Percentiles rank a stretch among this genome's conserved stretches.
These are phyloP conservation scores for Cryptococcus deneoformans DNA, from an alignment of 1,284 basidiomycete species.

Conservation along the genomic window DNA sequence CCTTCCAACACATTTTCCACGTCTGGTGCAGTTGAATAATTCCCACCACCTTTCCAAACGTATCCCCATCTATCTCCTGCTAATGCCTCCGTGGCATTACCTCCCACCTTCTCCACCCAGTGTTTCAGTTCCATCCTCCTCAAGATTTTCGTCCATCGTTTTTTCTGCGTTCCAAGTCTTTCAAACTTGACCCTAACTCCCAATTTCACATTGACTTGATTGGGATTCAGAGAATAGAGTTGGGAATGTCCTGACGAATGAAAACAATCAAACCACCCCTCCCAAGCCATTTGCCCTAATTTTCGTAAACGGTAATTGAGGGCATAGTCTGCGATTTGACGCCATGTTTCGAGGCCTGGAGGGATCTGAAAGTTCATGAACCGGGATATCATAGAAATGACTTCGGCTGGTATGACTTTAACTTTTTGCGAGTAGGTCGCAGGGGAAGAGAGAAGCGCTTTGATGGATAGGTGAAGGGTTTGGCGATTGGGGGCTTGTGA, in stretches of 20 bases:
- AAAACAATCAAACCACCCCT: slow-evolving; percentile 10
- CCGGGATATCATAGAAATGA: not conserved
- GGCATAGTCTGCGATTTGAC: slow-evolving; percentile 18
- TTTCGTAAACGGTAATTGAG: not conserved
- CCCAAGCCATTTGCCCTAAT: slow-evolving; percentile 7
- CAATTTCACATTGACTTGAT: not conserved
- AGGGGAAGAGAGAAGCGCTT: not conserved
- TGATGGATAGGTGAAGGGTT: slow-evolving; percentile 17
- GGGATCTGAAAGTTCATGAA: not conserved
- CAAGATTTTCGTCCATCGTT: slow-evolving; percentile 7
- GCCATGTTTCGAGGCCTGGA: slow-evolving; percentile 28
- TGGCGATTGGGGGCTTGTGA: slow-evolving; percentile 10
- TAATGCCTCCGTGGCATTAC: not conserved
- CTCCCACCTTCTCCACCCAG: slow-evolving; percentile 6
- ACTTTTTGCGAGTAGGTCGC: not conserved
- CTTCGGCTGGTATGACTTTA: not conserved
- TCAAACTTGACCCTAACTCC: slow-evolving; percentile 1
- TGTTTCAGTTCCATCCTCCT: slow-evolving; percentile 5
- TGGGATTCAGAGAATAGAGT: not conserved
- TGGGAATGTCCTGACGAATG: not conserved
- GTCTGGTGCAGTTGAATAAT: not conserved
- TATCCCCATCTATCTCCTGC: slow-evolving; percentile 3
- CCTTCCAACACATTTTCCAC: not conserved
- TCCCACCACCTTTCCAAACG: slow-evolving; percentile 1
- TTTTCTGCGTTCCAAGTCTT: slow-evolving; percentile 8